Base-by-base conservation (phyloP, 2,329 filamentous ascomycete genomes). In the Arthrinium phaeospermum region DNA sequence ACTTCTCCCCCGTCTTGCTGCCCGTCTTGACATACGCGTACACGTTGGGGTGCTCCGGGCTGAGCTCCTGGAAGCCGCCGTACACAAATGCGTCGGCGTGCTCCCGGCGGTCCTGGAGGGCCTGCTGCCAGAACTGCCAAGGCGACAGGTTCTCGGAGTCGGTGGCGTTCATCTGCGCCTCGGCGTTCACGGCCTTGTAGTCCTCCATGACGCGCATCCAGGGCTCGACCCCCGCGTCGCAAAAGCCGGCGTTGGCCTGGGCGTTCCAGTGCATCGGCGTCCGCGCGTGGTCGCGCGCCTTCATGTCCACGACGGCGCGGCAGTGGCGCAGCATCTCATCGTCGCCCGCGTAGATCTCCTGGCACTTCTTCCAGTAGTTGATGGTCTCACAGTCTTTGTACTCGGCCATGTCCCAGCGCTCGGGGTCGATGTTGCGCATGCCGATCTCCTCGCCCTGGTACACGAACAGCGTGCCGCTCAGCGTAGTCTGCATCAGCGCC, bases 401-500 rank as follows among this genome's bases (percentile, higher is more conserved):
- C 71, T 92, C 88, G 0, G 88, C 79, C 8, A 92, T 88, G n/a
- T 86, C 86, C 85, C 89, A 90, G 0, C 84, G 82, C 14, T 82
- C 82, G 0, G 91, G 90, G 1, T 91, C 90, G 1, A 89, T 85
- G 75, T 93, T 92, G 16, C 89, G 83, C 80, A 90, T 89, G 0
- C 90, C 91, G 10, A 93, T 85, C 75, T 93, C 91, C 76, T 93
- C 90, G 13, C 91, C 91, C 76, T 93, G 91, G 77, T 92, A 92
- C 0, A 93, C 82, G 78, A 90, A 93, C 0, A 91, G 85, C 0
- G 91, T 92, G 6, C 91, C 91, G 7, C 86, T 80, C 82, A 90
- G 81, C 2, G 84, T 86, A 0, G 82, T 78, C 72, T 89, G 84
- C 73, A 91, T 82, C 0, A 90, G 81, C 0, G 90, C 88, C 1